Conservation (phyloP, 495 filamentous ascomycete species). For the Opeltia flavorubescens region DNA sequence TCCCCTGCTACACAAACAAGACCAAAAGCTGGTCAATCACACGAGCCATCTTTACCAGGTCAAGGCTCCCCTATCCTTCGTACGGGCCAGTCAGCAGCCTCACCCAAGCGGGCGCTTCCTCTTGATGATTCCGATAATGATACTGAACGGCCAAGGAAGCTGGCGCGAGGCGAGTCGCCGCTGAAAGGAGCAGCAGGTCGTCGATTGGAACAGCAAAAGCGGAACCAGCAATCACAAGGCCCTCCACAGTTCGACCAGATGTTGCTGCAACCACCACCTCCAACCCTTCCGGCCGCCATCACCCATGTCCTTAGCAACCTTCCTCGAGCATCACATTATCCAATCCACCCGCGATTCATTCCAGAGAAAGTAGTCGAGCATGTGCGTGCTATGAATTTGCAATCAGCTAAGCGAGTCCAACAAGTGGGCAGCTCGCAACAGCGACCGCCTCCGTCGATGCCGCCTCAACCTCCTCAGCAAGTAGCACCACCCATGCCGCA, state of each 20-base stretch:
- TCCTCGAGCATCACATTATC: background rate
- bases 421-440: background rate
- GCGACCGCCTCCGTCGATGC: background rate
- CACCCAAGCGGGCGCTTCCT: slow-evolving; percentile 61
- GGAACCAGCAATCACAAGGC: slow-evolving; percentile 28
- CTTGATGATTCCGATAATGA: slow-evolving; percentile 61
- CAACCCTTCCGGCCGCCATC: slow-evolving; percentile 60
- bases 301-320: slow-evolving; percentile 53
- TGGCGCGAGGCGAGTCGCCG: slow-evolving; percentile 69
- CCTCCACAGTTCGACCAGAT: slow-evolving; percentile 16
- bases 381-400: slow-evolving; percentile 51
- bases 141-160: slow-evolving; percentile 56
- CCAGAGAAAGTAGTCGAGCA: slow-evolving; percentile 60
- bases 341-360: slow-evolving; percentile 36
- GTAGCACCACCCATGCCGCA: slow-evolving; percentile 7
- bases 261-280: slow-evolving; percentile 17
- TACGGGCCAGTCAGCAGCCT: slow-evolving; percentile 41
- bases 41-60: slow-evolving; percentile 29
- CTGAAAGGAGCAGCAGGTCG: slow-evolving; percentile 67
- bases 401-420: background rate
- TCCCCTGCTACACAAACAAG: slow-evolving; percentile 61
- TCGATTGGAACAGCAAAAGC: slow-evolving; percentile 67
- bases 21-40: slow-evolving; percentile 42
- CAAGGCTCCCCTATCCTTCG: slow-evolving; percentile 41
- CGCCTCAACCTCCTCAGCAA: background rate